phyloP scores from a whole-genome alignment of 139 green algal genomes.

The Chlamydomonas schloesseri region DNA sequence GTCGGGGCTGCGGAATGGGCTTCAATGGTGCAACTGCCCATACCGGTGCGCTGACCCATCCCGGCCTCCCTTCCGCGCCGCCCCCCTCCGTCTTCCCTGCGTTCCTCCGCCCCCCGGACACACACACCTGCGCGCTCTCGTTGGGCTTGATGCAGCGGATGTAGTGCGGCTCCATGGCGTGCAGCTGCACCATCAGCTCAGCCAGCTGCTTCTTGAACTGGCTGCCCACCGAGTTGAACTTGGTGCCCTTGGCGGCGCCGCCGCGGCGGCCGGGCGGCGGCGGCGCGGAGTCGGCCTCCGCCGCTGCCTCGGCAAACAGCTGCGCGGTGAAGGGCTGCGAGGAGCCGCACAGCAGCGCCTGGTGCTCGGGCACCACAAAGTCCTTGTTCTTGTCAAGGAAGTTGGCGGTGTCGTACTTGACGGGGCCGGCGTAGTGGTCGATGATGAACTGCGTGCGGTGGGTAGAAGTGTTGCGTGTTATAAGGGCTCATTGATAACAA shows the following conservation, averaged over 20 bases:
- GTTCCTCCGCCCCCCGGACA: no score
- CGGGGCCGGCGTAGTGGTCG: constrained; percentile 93
- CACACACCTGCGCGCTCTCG: constrained; percentile 45
- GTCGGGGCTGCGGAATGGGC: no score
- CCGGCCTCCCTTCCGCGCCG: no score
- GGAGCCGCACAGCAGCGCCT: constrained; percentile 85
- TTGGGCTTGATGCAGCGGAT: constrained; percentile 99
- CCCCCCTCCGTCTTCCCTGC: no score
- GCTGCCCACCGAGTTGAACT: constrained; percentile 90
- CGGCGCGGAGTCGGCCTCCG: not conserved
- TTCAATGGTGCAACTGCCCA: no score
- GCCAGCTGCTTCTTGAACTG: constrained; percentile 97
- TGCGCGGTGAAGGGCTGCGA: not conserved
- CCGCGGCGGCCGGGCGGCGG: not conserved
- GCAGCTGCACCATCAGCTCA: constrained; percentile 94
- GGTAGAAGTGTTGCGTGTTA: no score
- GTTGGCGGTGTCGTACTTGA: constrained; percentile 78
- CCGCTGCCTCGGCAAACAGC: constrained; percentile 17
- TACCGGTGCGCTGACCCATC: no score
- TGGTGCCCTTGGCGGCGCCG: constrained; percentile 73
- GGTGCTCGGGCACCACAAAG: constrained; percentile 98
- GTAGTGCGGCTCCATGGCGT: constrained; percentile 97
- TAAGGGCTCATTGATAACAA: no score
- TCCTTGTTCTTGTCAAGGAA: constrained; percentile 88
- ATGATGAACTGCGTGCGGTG: constrained; percentile 93